Conservation (phyloP, 169 alveolate species). For the Toxoplasma gondii region DNA sequence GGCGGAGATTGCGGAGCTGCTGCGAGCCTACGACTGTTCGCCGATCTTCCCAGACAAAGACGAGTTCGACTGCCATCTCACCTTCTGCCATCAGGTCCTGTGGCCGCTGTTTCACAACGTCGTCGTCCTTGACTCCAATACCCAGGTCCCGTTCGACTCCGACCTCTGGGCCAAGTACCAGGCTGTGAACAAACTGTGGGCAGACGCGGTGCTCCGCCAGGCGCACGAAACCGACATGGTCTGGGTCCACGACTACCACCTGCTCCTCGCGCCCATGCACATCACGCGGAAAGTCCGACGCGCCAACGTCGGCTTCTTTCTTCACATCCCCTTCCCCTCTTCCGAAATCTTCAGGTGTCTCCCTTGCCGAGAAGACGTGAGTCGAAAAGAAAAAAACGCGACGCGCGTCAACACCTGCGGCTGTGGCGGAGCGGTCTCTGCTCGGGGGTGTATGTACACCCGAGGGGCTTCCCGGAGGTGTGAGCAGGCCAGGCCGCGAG, state of each 20-base stretch:
- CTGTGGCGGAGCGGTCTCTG: not conserved
- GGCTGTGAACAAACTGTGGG: constrained; percentile 52
- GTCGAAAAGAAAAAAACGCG: not conserved
- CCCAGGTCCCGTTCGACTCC: constrained; percentile 46
- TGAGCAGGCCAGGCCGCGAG: too few relatives aligned
- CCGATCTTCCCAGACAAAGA: constrained; percentile 63
- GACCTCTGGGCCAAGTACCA: constrained; percentile 70
- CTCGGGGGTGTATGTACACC: not conserved
- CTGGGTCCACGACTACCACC: constrained; percentile 92
- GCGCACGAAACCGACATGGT: constrained; percentile 77
- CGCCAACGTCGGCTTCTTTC: constrained; percentile 83
- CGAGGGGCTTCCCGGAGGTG: too few relatives aligned
- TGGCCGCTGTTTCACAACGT: constrained; percentile 69
- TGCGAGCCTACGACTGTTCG: constrained; percentile 56
- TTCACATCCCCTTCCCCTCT: constrained; percentile 95
- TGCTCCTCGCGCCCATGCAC: constrained; percentile 71
- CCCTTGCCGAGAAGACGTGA: constrained; percentile 90
- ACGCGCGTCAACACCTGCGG: not conserved
- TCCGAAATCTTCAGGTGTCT: constrained; percentile 87
- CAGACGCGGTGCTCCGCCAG: constrained; percentile 51
- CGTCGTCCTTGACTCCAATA: constrained; percentile 13
- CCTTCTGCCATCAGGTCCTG: constrained; percentile 63
- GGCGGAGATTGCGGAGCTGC: constrained; percentile 46
- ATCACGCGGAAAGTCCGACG: constrained; percentile 53
- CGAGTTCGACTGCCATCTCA: constrained; percentile 56